These are phyloP conservation scores for Ogataea paraovalis DNA, from an alignment of 805 yeast species.

Conservation along the genomic window DNA sequence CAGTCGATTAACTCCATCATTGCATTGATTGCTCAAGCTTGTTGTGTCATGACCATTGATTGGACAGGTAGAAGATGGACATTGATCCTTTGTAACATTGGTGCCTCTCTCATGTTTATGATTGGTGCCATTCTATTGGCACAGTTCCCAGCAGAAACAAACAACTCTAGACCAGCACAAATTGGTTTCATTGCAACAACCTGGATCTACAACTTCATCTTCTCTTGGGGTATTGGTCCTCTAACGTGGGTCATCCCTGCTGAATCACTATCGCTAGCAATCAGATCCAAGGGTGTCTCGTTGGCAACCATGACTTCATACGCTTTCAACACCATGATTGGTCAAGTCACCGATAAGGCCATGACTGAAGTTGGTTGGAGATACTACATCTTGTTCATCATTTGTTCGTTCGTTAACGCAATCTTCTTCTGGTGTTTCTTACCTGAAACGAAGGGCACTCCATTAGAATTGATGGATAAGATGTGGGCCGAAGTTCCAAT, in stretches of 20 bases:
- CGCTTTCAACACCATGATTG: slow-evolving; percentile 34
- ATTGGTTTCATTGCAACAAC: slow-evolving; percentile 27
- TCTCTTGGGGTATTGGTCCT: slow-evolving; percentile 25
- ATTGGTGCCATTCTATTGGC: slow-evolving; percentile 23
- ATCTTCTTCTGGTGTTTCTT: slow-evolving; percentile 31
- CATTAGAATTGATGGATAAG: slow-evolving; percentile 13
- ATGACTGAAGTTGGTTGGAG: slow-evolving; percentile 52
- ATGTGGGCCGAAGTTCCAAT: slow-evolving; percentile 9
- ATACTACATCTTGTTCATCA: slow-evolving; percentile 56
- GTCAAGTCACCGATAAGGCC: slow-evolving; percentile 49
- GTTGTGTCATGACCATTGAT: slow-evolving; percentile 19
- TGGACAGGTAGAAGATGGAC: slow-evolving; percentile 23
- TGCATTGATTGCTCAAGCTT: slow-evolving; percentile 21
- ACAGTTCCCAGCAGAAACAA: slow-evolving; percentile 18
- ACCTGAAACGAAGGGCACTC: slow-evolving; percentile 29
- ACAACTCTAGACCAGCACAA: slow-evolving; percentile 21
- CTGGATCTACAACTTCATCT: slow-evolving; percentile 27
- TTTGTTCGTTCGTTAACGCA: slow-evolving; percentile 28
- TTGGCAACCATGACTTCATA: slow-evolving; percentile 39
- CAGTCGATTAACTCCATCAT: slow-evolving; percentile 26
- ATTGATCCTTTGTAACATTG: slow-evolving; percentile 13
- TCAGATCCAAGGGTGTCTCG: slow-evolving; percentile 60
- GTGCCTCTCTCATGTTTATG: slow-evolving; percentile 14
- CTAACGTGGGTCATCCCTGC: slow-evolving; percentile 50
- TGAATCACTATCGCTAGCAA: slow-evolving; percentile 53